These are phyloP conservation scores for Lycium ferocissimum DNA, from an alignment of 257 asterid genomes.

Conservation along the genomic window DNA sequence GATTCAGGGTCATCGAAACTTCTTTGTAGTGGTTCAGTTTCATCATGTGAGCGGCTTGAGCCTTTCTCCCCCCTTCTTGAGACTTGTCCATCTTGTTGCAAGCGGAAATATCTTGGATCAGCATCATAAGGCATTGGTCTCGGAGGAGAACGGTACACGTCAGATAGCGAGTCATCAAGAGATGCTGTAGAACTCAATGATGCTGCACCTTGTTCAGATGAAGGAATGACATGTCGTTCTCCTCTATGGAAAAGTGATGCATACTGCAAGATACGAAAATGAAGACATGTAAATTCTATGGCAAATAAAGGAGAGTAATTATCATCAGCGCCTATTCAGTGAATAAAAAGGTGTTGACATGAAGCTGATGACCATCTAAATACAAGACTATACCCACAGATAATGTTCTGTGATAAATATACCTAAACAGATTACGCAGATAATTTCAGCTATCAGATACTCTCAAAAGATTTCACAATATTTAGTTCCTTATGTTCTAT, in stretches of 20 bases:
- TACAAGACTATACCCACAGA: slow-evolving; percentile 17
- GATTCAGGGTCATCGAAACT: slow-evolving; percentile 67
- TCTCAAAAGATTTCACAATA: background rate
- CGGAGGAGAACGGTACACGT: slow-evolving; percentile 86
- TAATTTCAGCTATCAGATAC: background rate
- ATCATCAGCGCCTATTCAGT: background rate
- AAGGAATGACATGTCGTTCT: slow-evolving; percentile 53
- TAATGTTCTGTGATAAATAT: background rate
- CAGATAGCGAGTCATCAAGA: slow-evolving; percentile 75
- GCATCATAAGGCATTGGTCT: slow-evolving; percentile 94
- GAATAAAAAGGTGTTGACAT: background rate
- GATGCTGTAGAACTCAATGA: slow-evolving; percentile 61
- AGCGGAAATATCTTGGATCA: slow-evolving; percentile 71
- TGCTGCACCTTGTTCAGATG: slow-evolving; percentile 62
- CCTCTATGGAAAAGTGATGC: slow-evolving; percentile 73
- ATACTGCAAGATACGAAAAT: slow-evolving; percentile 59
- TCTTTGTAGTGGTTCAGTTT: slow-evolving; percentile 75
- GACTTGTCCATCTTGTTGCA: slow-evolving; percentile 73
- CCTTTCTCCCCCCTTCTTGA: slow-evolving; percentile 89
- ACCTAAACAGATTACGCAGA: slow-evolving; percentile 17
- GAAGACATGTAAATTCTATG: background rate
- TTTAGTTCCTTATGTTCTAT: no score
- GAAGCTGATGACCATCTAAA: slow-evolving; percentile 6
- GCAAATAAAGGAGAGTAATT: background rate
- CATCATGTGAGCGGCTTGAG: slow-evolving; percentile 75